Evolutionary conservation across 331 rosid species (phyloP), one percentile per base, ranked within the genome.

Genomic region (Saraca asoca): DNA sequence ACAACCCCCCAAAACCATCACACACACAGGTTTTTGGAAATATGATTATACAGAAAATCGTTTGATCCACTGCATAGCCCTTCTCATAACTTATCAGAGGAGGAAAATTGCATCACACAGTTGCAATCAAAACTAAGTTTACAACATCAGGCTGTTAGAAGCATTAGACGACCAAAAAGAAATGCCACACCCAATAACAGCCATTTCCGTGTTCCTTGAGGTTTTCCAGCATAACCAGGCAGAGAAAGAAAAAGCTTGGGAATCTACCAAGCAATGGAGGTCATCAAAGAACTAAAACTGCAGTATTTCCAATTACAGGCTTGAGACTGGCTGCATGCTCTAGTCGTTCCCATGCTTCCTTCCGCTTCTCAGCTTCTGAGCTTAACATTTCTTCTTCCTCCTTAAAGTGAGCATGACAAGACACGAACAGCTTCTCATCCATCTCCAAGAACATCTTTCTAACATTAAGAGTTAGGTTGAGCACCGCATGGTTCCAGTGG

Each of bases 401-500:
- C 84, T 80, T 87, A 55, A 64, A 79, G 14, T 65, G 88, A 20
- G 82, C 41, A 45, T 85, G 86, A 63, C 92, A 85, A 38, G 89
- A 80, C 64, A 81, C 16, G 74, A 85, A 92, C 35, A 92, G 85
- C 74, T 85, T 91, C 31, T 89, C 96, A 48, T 92, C 98, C 89
- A 92, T 89, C 81, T 92, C 96, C 62, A 81, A 66, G 64, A 92
- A 87, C 85, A 89, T 85, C 82, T 92, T 89, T 78, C 93, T 79
- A 17, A 89, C 78, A 24, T 85, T 89, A 6, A 75, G 73, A 70
- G 91, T 83, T 71, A 92, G 74, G 82, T 83, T 87, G 55, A 92
- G 76, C 42, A 92, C 98, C 50, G 95, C 85, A 34, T 84, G 96
- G 79, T 89, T 92, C 98, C 96, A 92, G 62, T 92, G 98, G 75